Evolutionary conservation across 139 green algal species (phyloP), one percentile per base, ranked within the genome.

Genomic region (Chlamydomonas incerta): DNA sequence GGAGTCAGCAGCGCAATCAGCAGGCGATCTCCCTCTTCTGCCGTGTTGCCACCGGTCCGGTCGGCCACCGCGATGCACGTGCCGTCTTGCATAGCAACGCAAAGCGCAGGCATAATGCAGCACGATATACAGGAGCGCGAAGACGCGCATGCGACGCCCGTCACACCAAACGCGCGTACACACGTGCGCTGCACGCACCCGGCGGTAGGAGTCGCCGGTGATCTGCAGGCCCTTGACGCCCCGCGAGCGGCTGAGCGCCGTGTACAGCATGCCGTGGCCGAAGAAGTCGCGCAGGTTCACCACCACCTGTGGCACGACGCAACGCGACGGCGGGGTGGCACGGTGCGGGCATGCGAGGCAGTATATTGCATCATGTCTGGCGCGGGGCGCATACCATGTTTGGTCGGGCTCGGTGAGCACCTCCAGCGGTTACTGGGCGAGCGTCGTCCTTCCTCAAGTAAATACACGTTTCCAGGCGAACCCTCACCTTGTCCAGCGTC

Each of bases 191-290:
- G 26, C 17, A 68, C 62, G 10, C 23, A 68, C 34, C 68, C 1
- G 31, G 35, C 34, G 68, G 9, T 21, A 3, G 35, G 3, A 15
- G 47, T 26, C 35, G 68, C 85, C 86, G 55, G 89, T 37, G 31
- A 94, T 82, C 83, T 93, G 72, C 52, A 93, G 88, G 3, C 89
- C 90, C 70, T 92, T 86, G 60, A 91, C 55, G 57, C 72, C 81
- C 0, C 86, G 70, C 62, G 86, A 88, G 24, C 94, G 90, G 34
- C 81, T 92, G 14, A 96, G 89, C 9, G 93, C 94, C 33, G 96
- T 93, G 77, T 96, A 96, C 24, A 90, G 88, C 89, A 95, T 92
- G 23, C 92, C 93, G 57, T 93, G 86, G 0, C 90, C 93, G 75
- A 96, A 96, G 47, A 87, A 77, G 65, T 85, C 74, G 26, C 47